Conservation (phyloP, 78 protist species). For the Parvularia atlantis region DNA sequence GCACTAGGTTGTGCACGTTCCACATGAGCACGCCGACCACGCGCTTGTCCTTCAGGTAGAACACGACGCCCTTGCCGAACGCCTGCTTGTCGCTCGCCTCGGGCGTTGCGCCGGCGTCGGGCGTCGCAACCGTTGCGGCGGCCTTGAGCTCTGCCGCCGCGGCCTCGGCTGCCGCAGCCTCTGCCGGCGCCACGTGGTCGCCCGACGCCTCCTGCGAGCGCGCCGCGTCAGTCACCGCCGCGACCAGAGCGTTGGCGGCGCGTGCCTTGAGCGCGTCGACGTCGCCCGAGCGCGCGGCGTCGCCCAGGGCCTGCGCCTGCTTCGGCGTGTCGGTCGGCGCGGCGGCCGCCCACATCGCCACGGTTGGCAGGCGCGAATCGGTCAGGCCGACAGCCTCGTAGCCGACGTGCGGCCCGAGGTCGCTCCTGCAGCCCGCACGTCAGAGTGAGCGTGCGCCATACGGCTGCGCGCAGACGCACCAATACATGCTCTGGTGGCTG, state of each 20-base stretch:
- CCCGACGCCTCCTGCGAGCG: not conserved
- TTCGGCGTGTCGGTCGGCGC: constrained; percentile 5
- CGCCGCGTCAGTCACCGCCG: too few species aligned
- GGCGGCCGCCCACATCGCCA: constrained; percentile 38
- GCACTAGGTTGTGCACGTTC: constrained; percentile 29
- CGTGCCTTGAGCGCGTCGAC: not conserved
- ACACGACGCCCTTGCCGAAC: constrained; percentile 53
- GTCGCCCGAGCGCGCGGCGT: not conserved
- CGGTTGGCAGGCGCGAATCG: constrained; percentile 29
- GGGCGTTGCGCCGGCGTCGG: not conserved
- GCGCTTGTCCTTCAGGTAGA: constrained; percentile 28
- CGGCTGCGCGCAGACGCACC: too few species aligned
- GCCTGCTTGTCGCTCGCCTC: not conserved
- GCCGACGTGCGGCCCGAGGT: constrained; percentile 22
- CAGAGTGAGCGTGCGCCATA: not conserved
- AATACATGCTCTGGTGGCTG: constrained; percentile 35
- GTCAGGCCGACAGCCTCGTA: constrained; percentile 47
- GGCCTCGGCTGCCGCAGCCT: not conserved
- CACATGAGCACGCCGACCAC: constrained; percentile 49
- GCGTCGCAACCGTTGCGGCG: not conserved
- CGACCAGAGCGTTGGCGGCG: too few species aligned
- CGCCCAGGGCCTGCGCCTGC: not conserved
- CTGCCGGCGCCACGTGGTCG: not conserved
- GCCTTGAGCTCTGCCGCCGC: not conserved
- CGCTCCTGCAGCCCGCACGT: too few species aligned